Base-by-base conservation (phyloP, 257 asterid genomes). In the Schizonepeta tenuifolia region DNA sequence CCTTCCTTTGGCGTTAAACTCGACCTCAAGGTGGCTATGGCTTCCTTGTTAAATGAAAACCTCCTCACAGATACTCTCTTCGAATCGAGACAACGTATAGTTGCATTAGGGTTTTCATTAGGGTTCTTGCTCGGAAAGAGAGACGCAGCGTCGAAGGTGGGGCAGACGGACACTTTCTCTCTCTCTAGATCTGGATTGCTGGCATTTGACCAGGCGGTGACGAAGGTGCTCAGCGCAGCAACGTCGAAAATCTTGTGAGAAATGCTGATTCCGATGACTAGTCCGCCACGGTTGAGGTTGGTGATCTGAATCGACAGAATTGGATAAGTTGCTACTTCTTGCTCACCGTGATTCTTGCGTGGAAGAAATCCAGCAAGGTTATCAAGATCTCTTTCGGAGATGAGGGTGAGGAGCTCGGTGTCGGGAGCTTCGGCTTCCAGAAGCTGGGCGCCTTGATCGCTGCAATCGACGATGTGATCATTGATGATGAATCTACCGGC, bases 191-290 rank as follows among this genome's bases (percentile, higher is more conserved):
- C 9, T 5, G 22, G 2, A 1, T 20, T 21, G 55, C 31, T 40
- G 33, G 74, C 54, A 38, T 51, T 50, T 1, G 89, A 78, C 85
- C 85, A 84, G 1, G 78, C 78, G 4, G n/a, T 44, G 12, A 84
- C 0, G 41, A 84, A 84, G 1, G 83, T 71, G 51, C 35, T 28
- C 8, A 77, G 33, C 44, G 71, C 79, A 2, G 46, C 21, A 6
- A 9, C 57, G 18, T 73, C 77, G 36, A 38, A 10, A 0, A 73
- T 13, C 65, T 47, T 65, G 67, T 74, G 78, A 5, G 78, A 54
- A 1, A 74, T 7, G 63, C 67, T 65, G 63, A 74, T 5, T 20
- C 72, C 22, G 3, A 74, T 13, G 2, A 46, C 58, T 0, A 65
- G 22, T 17, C 78, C 78, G 2, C 60, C 78, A 5, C 78, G 65